phyloP scores from a whole-genome alignment of 2,329 filamentous ascomycete genomes.

The Cladophialophora psammophila region DNA sequence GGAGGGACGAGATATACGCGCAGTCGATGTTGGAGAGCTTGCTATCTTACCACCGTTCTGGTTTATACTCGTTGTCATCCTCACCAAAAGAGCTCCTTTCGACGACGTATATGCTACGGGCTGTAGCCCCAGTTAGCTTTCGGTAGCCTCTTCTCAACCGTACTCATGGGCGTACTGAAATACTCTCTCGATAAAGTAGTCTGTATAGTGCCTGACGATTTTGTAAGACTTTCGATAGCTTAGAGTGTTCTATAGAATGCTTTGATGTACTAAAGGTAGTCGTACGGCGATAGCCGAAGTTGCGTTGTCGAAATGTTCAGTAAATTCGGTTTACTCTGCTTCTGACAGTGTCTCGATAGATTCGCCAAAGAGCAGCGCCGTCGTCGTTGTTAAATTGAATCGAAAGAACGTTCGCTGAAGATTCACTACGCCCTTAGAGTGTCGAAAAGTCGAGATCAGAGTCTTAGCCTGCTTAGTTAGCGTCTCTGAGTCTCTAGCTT shows the following conservation, averaged over 20 bases:
- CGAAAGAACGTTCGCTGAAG: slow-evolving; percentile 58
- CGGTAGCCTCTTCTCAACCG: slow-evolving; percentile 13
- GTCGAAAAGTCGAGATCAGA: slow-evolving; percentile 23
- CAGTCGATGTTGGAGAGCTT: slow-evolving; percentile 36
- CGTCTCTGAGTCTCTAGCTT: slow-evolving; percentile 45
- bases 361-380: slow-evolving; percentile 44
- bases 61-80: slow-evolving; percentile 21
- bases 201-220: slow-evolving; percentile 18
- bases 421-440: slow-evolving; percentile 46
- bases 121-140: no score
- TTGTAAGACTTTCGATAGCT: slow-evolving; percentile 19
- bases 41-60: slow-evolving; percentile 34
- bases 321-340: slow-evolving; percentile 29
- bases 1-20: slow-evolving; percentile 8
- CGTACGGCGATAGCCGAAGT: slow-evolving; percentile 15
- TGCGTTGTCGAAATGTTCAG: slow-evolving; percentile 8
- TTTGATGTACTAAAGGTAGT: slow-evolving; percentile 11
- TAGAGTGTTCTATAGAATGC: slow-evolving; percentile 7
- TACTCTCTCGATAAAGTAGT: slow-evolving; percentile 20
- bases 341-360: slow-evolving; percentile 41
- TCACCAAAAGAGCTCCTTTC: slow-evolving; percentile 51
- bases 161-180: slow-evolving; percentile 7
- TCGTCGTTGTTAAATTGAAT: slow-evolving; percentile 58
- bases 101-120: slow-evolving; percentile 54
- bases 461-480: slow-evolving; percentile 41